Evolutionary conservation across 2,329 filamentous ascomycete genomes (phyloP).

Genomic region (Chaetomiaceae sp.): DNA sequence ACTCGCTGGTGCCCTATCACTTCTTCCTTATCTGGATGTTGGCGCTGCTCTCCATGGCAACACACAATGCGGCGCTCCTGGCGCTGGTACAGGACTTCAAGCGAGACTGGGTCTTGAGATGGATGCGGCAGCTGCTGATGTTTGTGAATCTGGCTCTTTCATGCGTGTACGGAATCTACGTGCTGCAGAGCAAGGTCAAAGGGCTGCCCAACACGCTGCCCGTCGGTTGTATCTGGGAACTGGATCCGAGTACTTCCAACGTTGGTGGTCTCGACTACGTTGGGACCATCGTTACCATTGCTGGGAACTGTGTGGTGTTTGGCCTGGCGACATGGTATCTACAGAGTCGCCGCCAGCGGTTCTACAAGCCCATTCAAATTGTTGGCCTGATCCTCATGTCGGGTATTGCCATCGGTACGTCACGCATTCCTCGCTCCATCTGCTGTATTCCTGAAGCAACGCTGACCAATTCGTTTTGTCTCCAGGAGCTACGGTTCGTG

Average conservation of each 20-base stretch:
- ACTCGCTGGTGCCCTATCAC: slow-evolving; percentile 59
- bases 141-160: slow-evolving; percentile 59
- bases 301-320: slow-evolving; percentile 55
- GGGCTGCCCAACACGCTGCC: slow-evolving; percentile 49
- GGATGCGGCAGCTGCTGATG: slow-evolving; percentile 63
- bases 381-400: slow-evolving; percentile 52
- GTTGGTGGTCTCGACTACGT: slow-evolving; percentile 46
- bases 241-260: slow-evolving; percentile 26
- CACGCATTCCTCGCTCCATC: not conserved
- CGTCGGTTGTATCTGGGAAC: slow-evolving; percentile 57
- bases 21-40: slow-evolving; percentile 70
- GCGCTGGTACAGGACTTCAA: slow-evolving; percentile 62
- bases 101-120: slow-evolving; percentile 61
- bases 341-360: slow-evolving; percentile 50
- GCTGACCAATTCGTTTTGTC: not conserved
- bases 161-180: slow-evolving; percentile 51
- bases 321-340: slow-evolving; percentile 60
- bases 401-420: slow-evolving; percentile 50
- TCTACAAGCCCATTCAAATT: slow-evolving; percentile 51
- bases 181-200: slow-evolving; percentile 51
- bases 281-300: slow-evolving; percentile 59
- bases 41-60: slow-evolving; percentile 59
- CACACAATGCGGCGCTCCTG: slow-evolving; percentile 62
- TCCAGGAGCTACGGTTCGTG: slow-evolving; percentile 47
- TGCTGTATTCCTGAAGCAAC: not conserved